These are phyloP conservation scores for Lentinula sp. DNA, from an alignment of 768 basidiomycete species.

Conservation along the genomic window DNA sequence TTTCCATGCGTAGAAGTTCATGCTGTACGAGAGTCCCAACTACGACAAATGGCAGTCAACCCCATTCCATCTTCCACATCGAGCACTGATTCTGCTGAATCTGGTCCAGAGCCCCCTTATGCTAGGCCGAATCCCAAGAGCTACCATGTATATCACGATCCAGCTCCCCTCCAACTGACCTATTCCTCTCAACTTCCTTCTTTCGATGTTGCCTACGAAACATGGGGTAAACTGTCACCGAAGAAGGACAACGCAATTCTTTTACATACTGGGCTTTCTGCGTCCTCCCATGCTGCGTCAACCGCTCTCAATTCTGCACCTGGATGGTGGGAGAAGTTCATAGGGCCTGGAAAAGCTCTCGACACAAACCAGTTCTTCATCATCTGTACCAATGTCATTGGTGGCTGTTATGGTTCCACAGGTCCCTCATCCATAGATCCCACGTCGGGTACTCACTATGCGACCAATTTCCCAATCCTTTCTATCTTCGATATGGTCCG, in stretches of 20 bases:
- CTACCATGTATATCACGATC: constrained; percentile 66
- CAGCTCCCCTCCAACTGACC: constrained; percentile 55
- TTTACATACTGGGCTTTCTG: constrained; percentile 93
- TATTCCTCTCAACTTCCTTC: constrained; percentile 52
- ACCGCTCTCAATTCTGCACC: constrained; percentile 69
- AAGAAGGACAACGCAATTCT: constrained; percentile 84
- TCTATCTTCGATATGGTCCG: constrained; percentile 97
- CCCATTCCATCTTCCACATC: constrained; percentile 14
- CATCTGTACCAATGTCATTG: constrained; percentile 94
- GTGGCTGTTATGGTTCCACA: constrained; percentile 96
- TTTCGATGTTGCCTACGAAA: constrained; percentile 93
- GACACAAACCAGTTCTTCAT: constrained; percentile 92
- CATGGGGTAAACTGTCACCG: constrained; percentile 88
- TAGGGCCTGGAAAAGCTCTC: constrained; percentile 89
- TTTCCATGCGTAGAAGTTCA: constrained; percentile 87
- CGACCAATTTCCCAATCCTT: constrained; percentile 85
- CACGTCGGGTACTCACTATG: constrained; percentile 65
- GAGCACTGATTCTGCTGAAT: constrained; percentile 24
- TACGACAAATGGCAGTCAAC: constrained; percentile 26
- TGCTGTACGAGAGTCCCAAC: constrained; percentile 57
- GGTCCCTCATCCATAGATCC: constrained; percentile 86
- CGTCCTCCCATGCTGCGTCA: constrained; percentile 90
- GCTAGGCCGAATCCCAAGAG: constrained; percentile 71
- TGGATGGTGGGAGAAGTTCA: constrained; percentile 99
- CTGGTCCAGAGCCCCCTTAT: constrained; percentile 80